Base-by-base conservation (phyloP, 805 yeast genomes). In the Saccharomycopsis olivae region DNA sequence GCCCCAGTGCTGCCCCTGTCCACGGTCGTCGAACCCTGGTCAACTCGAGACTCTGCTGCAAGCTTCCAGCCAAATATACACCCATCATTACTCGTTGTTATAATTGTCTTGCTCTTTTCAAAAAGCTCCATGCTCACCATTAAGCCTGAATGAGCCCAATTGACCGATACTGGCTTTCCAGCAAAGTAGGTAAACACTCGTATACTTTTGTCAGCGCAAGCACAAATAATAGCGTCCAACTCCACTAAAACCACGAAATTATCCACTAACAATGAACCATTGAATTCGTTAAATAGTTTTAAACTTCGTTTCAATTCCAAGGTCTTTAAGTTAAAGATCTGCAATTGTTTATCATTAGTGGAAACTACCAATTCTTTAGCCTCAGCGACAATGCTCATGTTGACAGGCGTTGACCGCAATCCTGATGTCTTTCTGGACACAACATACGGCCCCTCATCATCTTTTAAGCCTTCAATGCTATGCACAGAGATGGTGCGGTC, bases 401-500 rank as follows among this genome's bases (percentile, higher is more conserved):
- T 60, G 14, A 67, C 50, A 0, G 82, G 78, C 3, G 79, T 62
- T 5, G 66, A 60, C 44, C 73, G 75, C 18, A 71, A 55, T 0
- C 76, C 56, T 5, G 78, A 57, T 0, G 69, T 61, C 49, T 71
- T 73, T 21, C 69, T 71, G 34, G 66, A 29, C 35, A 27, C 56
- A 39, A 59, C 46, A 17, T 39, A 40, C 37, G 25, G 40, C 10
- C 39, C 54, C 9, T 39, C 54, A 2, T 49, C 55, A 13, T 51
- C 55, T n/a, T 27, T 19, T 2, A 49, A 55, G 10, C 49, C 39
- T 2, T 48, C 51, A 13, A 54, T 50, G 34, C 55, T 60, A 54
- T 77, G 82, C 4, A 77, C 54, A 0, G 81, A 68, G 0, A 78
- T 52, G 0, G 78, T 70, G 44, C 85, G 57, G 54, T 79, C 86